Conservation (phyloP, 2,329 filamentous ascomycete species). For the Fusarium camptoceras region DNA sequence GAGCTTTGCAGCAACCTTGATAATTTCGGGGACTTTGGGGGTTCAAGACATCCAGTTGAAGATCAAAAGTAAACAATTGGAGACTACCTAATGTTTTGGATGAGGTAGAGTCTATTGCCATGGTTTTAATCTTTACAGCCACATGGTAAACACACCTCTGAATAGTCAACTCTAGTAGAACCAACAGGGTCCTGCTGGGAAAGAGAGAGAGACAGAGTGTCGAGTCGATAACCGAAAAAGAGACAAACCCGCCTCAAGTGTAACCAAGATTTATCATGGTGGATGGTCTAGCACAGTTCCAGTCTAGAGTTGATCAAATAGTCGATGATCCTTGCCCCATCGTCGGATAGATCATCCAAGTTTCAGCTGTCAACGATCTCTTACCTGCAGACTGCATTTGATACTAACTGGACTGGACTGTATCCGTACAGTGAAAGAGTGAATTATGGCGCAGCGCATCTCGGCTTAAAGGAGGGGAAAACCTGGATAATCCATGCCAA, state of each 20-base stretch:
- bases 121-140: neutral
- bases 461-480: constrained; percentile 16
- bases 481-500: constrained; percentile 21
- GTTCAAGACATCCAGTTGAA: constrained; percentile 2
- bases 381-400: neutral
- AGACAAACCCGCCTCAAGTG: constrained; percentile 5
- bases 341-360: neutral
- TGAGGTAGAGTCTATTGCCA: neutral
- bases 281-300: constrained; percentile 1
- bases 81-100: neutral
- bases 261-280: constrained; percentile 14
- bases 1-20: neutral
- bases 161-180: neutral
- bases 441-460: neutral
- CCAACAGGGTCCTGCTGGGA: neutral
- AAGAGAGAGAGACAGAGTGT: neutral
- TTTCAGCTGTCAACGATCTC: constrained; percentile 31
- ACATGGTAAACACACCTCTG: neutral
- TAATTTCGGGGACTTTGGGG: neutral
- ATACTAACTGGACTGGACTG: neutral
- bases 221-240: constrained; percentile 4
- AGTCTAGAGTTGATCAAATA: constrained; percentile 5
- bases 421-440: neutral
- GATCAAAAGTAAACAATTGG: neutral
- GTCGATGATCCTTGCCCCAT: constrained; percentile 10